Base-by-base conservation (phyloP, 441 rosid species). In the Isatis lusitanica region DNA sequence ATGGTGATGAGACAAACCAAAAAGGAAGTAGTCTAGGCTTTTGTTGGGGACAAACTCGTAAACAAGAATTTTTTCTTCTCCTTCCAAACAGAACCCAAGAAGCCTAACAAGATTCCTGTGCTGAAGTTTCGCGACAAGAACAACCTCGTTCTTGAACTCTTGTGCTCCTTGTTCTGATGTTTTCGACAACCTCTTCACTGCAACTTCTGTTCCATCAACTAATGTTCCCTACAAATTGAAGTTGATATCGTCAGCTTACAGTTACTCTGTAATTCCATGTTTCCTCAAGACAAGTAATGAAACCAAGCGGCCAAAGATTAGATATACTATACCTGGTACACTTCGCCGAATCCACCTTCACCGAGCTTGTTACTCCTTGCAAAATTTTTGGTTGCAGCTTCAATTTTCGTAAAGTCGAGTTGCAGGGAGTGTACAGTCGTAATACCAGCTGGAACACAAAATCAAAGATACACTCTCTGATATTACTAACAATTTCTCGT, bases 291-390 rank as follows among this genome's bases (percentile, higher is more conserved):
- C 1, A 40, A 3, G 21, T 46, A 46, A 3, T 15, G 6, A 21
- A 17, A 48, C 53, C 44, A 40, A 40, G 44, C 12, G 24, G 24
- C 63, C 31, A 0, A 12, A 42, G 6, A 21, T 18, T 2, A 47
- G 12, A 8, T 18, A 33, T 66, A 84, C 86, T 18, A 33, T 66
- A 84, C 86, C 85, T 81, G 79, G 78, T 75, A 87, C 52, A 87
- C 91, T 7, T 70, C 78, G 26, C 88, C 87, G 70, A 88, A 88
- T 63, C 89, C 90, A 7, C 93, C 91, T 51, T 30, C 44, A 21
- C 91, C 91, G 30, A 88, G 73, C 79, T 77, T 81, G 65, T 84
- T 85, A 30, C 26, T 57, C 24, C 24, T 21, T 21, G 24, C 2
- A 62, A 87, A 85, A 4, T 68, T 80, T 70, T 68, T 0, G 10